phyloP scores from a whole-genome alignment of 2,329 filamentous ascomycete genomes.

The Colletotrichum gloeosporioides region DNA sequence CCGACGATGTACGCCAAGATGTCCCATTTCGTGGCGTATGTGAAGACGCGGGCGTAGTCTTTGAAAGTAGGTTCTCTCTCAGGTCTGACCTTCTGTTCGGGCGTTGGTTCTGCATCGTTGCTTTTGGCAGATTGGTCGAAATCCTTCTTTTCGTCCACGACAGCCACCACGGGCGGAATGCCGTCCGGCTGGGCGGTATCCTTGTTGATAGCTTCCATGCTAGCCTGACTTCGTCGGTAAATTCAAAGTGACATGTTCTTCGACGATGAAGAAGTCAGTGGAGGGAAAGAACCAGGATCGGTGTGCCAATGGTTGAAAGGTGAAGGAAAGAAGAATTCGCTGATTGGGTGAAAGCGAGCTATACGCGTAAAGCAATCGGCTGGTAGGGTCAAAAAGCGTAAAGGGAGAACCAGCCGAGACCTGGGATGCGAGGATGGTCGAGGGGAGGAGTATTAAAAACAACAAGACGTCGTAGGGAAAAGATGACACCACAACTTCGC shows the following conservation, averaged over 20 bases:
- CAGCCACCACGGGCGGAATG: background rate
- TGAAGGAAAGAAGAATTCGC: background rate
- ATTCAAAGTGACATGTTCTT: background rate
- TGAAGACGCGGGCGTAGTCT: slow-evolving; percentile 58
- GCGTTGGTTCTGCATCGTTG: slow-evolving; percentile 31
- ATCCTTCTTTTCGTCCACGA: background rate
- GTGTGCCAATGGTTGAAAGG: background rate
- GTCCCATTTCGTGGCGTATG: slow-evolving; percentile 60
- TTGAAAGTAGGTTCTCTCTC: slow-evolving; percentile 49
- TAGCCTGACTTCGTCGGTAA: background rate
- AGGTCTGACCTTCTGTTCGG: slow-evolving; percentile 40
- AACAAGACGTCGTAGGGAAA: background rate
- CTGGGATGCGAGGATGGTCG: background rate
- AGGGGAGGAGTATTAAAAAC: background rate
- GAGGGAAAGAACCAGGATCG: background rate
- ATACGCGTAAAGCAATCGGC: background rate
- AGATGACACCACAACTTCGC: background rate
- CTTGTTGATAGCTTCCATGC: background rate
- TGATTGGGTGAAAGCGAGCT: background rate
- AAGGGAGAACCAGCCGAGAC: background rate
- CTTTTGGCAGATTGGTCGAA: background rate
- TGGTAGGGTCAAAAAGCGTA: background rate
- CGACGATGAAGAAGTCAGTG: background rate
- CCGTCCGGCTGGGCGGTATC: background rate
- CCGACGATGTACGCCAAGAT: slow-evolving; percentile 52